Base-by-base conservation (phyloP, 495 filamentous ascomycete species). In the Penicillium argentinense region DNA sequence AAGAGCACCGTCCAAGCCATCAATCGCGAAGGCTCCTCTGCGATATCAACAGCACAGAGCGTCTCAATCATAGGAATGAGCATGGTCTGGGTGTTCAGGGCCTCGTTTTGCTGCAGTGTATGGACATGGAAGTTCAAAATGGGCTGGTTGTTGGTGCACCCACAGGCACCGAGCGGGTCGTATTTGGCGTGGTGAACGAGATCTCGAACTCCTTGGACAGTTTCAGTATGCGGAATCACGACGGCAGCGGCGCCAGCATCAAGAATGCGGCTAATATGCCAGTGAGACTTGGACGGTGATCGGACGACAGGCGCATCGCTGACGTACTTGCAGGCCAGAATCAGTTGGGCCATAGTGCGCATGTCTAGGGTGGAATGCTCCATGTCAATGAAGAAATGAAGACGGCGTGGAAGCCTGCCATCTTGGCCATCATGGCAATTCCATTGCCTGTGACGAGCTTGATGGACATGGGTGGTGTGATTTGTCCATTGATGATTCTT, bases 331-430 rank as follows among this genome's bases (percentile, higher is more conserved):
- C 56, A 59, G 25, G 64, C 59, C 13, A 67, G 49, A 26, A 59
- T 61, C 5, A 67, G 48, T 28, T 67, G 64, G 5, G 47, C 18
- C 9, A 57, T 48, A 0, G 37, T 17, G 32, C 49, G 54, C 18
- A 67, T 21, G 27, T 40, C 29, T 0, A 65, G 39, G 3, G 56
- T 39, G 9, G 51, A 55, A 33, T 67, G 64, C 28, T 67, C 61
- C 49, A 67, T 55, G 43, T 67, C 64, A 24, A 67, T 63, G 47
- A 67, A 63, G n/a, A 63, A 24, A 67, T 63, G 47, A 67, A 63
- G n/a, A 63, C 29, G 9, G 47, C 64, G 17, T 67, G 53, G 32
- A 67, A 53, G 9, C 64, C 64, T 38, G 64, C 58, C 49, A 57
- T 59, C 18, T 60, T 62, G 27, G 46, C 49, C 52, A 64, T 60